Base-by-base conservation (phyloP, 2,329 filamentous ascomycete species). In the Chalaropsis thielavioides region DNA sequence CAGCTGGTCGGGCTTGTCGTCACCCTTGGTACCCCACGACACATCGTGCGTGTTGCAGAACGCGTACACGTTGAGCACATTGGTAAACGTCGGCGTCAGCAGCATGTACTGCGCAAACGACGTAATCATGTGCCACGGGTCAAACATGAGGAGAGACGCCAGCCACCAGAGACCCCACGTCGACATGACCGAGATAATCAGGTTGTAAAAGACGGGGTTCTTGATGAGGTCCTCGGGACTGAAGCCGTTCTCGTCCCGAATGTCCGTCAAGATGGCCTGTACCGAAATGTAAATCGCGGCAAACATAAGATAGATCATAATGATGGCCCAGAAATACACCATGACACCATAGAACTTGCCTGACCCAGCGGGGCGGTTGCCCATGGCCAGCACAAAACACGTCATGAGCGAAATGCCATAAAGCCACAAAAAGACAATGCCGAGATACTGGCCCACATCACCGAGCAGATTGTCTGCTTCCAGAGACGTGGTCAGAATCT, bases 11-110 rank as follows among this genome's bases (percentile, higher is more conserved):
- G 92, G 82, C 75, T 96, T 96, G 77, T 96, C 92, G 74, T 97
- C 94, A 71, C 94, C 94, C 76, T 97, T 99, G 51, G 94, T 99
- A 72, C 94, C 94, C 94, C 94, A 99, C 17, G 94, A 97, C 63
- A 99, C 94, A 79, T 99, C 94, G 78, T 99, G 94, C 92, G 92
- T 97, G 80, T 99, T 99, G 86, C 91, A 95, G 83, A 96, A 99
- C 67, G 94, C 91, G 77, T 99, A 99, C 63, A 99, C 91, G 83
- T 95, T 97, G 72, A 99, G 87, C 70, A 99, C 94, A 81, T 99
- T 99, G 85, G 96, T 92, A 78, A 96, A 99, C 15, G 91, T 95
- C 13, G 92, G 95, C 83, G 94, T 94, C 73, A 96, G 84, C 66
- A 96, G 78, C 71, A 97, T 80, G 75, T 99, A 99, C 73, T 89